These are phyloP conservation scores for Flaveria linearis DNA, from an alignment of 129 eudicot genomes.

Conservation along the genomic window DNA sequence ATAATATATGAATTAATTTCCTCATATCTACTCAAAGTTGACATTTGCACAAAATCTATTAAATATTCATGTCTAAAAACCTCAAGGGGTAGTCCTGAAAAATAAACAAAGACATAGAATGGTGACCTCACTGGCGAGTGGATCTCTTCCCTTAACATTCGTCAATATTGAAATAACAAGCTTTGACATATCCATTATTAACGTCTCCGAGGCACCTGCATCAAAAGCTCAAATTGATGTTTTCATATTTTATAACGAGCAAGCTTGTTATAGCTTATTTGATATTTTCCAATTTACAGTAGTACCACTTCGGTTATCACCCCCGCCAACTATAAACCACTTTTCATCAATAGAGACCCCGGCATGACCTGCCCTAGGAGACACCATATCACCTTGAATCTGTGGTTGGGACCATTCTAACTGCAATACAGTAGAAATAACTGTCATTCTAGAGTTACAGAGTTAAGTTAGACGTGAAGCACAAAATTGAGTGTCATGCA, in stretches of 20 bases:
- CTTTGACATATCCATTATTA: constrained; percentile 73
- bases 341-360: constrained; percentile 70
- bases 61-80: not conserved
- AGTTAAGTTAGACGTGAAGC: not conserved
- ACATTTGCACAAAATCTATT: not conserved
- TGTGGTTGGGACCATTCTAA: constrained; percentile 96
- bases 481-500: not conserved
- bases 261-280: constrained; percentile 24
- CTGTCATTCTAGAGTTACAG: constrained; percentile 15
- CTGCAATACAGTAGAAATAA: constrained; percentile 43
- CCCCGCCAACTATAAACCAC: constrained; percentile 97
- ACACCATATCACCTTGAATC: constrained; percentile 77
- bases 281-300: not conserved
- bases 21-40: constrained; percentile 7
- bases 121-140: constrained; percentile 92
- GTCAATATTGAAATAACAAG: constrained; percentile 66
- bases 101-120: constrained; percentile 11
- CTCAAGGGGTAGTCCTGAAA: not conserved
- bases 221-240: constrained; percentile 18
- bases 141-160: constrained; percentile 82
- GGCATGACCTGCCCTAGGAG: constrained; percentile 95
- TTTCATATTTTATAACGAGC: constrained; percentile 9
- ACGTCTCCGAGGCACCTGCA: constrained; percentile 81
- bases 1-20: constrained; percentile 8
- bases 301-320: constrained; percentile 89